Percentiles rank a stretch among this genome's conserved stretches.
Evolutionary conservation across 345 rosid species (phyloP).

Genomic region (Ricinus communis): DNA sequence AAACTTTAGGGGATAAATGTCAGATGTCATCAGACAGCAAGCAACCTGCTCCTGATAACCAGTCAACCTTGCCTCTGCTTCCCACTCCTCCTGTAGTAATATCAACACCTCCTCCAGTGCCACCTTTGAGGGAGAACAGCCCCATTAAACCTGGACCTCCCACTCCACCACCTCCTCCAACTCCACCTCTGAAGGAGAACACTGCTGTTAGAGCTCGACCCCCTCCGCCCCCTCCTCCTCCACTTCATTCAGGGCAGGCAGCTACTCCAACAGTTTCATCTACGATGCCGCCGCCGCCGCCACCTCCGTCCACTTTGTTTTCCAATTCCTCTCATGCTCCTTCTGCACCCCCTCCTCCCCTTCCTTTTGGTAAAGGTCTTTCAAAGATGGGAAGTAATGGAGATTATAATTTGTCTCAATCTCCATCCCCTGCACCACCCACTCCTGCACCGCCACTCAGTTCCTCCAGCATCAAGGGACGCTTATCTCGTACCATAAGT

Average conservation of each 20-base stretch:
- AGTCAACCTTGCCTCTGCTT: not conserved
- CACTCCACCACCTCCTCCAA: not conserved
- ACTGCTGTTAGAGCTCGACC: not conserved
- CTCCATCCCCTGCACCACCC: slow-evolving; percentile 53
- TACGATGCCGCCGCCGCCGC: slow-evolving; percentile 48
- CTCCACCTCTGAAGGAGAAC: slow-evolving; percentile 16
- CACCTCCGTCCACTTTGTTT: slow-evolving; percentile 35
- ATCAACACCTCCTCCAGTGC: not conserved
- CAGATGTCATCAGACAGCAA: slow-evolving; percentile 8
- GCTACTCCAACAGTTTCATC: slow-evolving; percentile 18
- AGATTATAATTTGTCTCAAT: slow-evolving; percentile 7
- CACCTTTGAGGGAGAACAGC: slow-evolving; percentile 8
- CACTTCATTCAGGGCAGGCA: slow-evolving; percentile 26
- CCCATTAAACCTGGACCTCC: not conserved
- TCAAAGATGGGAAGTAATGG: slow-evolving; percentile 18
- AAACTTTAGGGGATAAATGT: slow-evolving; percentile 15
- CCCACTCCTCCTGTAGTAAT: slow-evolving; percentile 25
- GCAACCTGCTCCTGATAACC: not conserved
- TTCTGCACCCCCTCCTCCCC: slow-evolving; percentile 45
- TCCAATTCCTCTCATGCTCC: slow-evolving; percentile 34
- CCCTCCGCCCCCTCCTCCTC: slow-evolving; percentile 14
- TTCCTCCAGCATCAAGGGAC: slow-evolving; percentile 52
- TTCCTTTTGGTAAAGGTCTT: slow-evolving; percentile 32
- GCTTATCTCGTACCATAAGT: slow-evolving; percentile 61
- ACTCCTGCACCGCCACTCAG: slow-evolving; percentile 44